phyloP scores from a whole-genome alignment of 1,284 basidiomycete genomes.

The Pyrrhoderma lamaoense region DNA sequence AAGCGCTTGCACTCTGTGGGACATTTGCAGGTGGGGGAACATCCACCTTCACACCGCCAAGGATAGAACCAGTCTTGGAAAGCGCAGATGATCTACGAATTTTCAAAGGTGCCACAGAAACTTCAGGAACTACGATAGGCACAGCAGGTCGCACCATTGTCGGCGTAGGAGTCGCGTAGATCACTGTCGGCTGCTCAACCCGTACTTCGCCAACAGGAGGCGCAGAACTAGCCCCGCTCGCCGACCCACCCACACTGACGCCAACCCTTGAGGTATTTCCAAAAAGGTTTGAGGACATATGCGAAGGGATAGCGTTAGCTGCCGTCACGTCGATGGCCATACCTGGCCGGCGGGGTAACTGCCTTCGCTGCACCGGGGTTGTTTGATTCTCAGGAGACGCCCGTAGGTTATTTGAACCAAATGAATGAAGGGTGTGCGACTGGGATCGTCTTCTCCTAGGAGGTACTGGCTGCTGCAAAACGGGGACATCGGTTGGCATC shows the following conservation, averaged over 20 bases:
- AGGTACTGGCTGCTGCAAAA: conserved; percentile 5
- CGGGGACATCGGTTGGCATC: neutral
- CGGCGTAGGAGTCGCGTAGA: conserved; percentile 5
- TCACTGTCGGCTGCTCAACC: conserved; percentile 1
- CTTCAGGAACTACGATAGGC: neutral
- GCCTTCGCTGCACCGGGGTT: neutral
- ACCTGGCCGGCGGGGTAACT: neutral
- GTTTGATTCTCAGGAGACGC: no score
- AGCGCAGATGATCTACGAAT: conserved; percentile 2
- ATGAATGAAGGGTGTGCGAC: no score
- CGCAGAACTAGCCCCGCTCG: conserved; percentile 1
- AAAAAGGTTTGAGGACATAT: neutral
- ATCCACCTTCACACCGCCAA: neutral
- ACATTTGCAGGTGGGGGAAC: neutral
- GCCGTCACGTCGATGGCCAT: conserved; percentile 8
- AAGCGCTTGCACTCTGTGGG: conserved; percentile 5
- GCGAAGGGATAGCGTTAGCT: conserved; percentile 9
- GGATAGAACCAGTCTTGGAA: neutral
- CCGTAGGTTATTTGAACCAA: no score
- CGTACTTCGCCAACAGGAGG: neutral
- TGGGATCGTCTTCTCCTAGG: neutral
- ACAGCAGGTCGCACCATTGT: no score
- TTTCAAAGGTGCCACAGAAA: conserved; percentile 1
- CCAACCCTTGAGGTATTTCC: no score
- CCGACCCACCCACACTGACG: conserved; percentile 1